Conservation (phyloP, 1,284 basidiomycete genomes). For the Phylloboletellus chloephorus region DNA sequence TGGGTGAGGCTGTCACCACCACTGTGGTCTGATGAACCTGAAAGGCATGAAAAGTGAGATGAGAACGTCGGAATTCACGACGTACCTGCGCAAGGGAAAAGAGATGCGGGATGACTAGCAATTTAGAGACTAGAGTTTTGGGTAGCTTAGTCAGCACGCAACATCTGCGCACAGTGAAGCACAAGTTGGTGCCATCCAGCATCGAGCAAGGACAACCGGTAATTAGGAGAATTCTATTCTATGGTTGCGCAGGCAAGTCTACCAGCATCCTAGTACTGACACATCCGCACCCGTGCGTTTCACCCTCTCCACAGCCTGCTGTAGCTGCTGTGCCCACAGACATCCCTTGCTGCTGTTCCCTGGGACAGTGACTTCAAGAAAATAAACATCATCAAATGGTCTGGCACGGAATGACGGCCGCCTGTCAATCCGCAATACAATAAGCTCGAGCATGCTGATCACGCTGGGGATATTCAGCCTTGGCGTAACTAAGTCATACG, state of each 20-base stretch:
- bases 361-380: slow-evolving; percentile 43
- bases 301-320: slow-evolving; percentile 16
- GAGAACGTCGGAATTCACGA: not conserved
- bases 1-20: slow-evolving; percentile 34
- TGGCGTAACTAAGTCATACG: not conserved
- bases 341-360: slow-evolving; percentile 8
- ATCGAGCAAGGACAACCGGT: not conserved
- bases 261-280: slow-evolving; percentile 44
- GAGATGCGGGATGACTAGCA: too few relatives aligned
- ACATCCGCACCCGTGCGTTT: slow-evolving; percentile 17
- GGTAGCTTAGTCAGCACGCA: too few relatives aligned
- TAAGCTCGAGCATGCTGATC: slow-evolving; percentile 23
- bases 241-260: too few relatives aligned
- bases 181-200: too few relatives aligned
- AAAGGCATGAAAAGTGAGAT: not conserved
- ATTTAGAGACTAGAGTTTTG: too few relatives aligned
- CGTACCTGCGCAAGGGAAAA: slow-evolving; percentile 14
- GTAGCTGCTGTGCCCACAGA: slow-evolving; percentile 21
- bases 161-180: too few relatives aligned
- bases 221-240: too few relatives aligned
- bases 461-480: slow-evolving; percentile 13
- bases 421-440: slow-evolving; percentile 52
- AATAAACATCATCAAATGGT: slow-evolving; percentile 59
- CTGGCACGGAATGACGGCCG: slow-evolving; percentile 44
- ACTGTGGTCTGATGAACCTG: slow-evolving; percentile 24